Evolutionary conservation across 2,329 filamentous ascomycete genomes (phyloP), one percentile per base, ranked within the genome.

Genomic region (Pyricularia grisea): DNA sequence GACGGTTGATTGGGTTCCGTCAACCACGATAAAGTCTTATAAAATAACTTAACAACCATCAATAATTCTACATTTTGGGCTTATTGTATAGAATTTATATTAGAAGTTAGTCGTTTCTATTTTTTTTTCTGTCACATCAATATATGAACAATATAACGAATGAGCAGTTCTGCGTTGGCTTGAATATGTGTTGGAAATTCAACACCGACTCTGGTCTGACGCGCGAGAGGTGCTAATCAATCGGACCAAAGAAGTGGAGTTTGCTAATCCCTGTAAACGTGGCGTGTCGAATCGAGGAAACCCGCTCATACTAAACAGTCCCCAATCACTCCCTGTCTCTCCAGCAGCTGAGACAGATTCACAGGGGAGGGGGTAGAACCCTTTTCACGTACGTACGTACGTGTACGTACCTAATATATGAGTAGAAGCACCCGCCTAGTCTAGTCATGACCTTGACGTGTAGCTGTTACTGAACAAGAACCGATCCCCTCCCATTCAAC

Each of bases 211-310:
- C 9, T 11, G 4, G 33, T 50, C 42, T 50, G 42, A 50, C 42
- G 42, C 42, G 42, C 42, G 6, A 50, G 42, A 2, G 20, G 42
- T n/a, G n/a, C n/a, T n/a, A n/a, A n/a, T 17, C n/a, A n/a, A 50
- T 50, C 42, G 42, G 42, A 50, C 42, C 42, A 50, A 36, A 50
- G 42, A 50, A 50, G 42, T 50, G 42, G n/a, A 28, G 64, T 66
- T 25, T 23, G 58, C n/a, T 61, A 5, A 61, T 23, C 58, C 58
- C 23, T 61, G 58, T 27, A 27, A 36, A 50, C 42, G 30, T 68
- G 67, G 67, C 30, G 67, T 68, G 67, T 33, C 30, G 20, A n/a
- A 64, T 33, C 30, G 27, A 64, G 67, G 64, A 68, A 68, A 68
- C 67, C 30, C 28, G 67, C 67, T 68, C 67, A 68, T 68, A 68